Evolutionary conservation across 2,329 filamentous ascomycete genomes (phyloP), one percentile per base, ranked within the genome.

Genomic region (Fusarium sp.): DNA sequence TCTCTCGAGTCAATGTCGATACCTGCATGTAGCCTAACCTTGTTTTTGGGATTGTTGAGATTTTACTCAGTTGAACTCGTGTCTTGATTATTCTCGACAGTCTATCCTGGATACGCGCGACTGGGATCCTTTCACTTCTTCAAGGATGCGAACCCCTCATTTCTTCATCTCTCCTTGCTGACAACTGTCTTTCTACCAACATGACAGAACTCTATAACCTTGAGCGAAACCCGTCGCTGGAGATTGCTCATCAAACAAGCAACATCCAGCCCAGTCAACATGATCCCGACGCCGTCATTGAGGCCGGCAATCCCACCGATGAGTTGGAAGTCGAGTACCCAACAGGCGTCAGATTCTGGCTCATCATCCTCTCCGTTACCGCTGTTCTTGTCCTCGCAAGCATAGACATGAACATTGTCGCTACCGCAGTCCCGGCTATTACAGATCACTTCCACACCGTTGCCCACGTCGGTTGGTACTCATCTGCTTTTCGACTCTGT

Each of bases 401-500:
- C 7, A 47, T 73, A 18, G 71, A 73, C 21, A 71, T 70, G 61
- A 72, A 72, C 21, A 72, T 74, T 5, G 62, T 72, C 3, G 68
- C 62, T 1, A 71, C 70, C 2, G 72, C 68, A 23, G 53, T 72
- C n/a, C 70, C 78, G 66, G 15, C 63, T 37, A 46, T 75, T 71
- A 73, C 68, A 2, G 67, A 75, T 5, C 55, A 74, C 18, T 74
- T 74, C 6, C 71, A 73, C 8, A 71, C 66, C 0, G 55, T 73
- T 10, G 57, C 60, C 7, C 65, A 74, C 23, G 23, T 73, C 0
- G 70, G 71, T 3, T 74, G 72, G 72, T 74, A 75, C 45, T 62
- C 67, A 6, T 69, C 70, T 1, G 61, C 65, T 5, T 81, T 77
- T 27, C 74, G 71, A 23, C 79, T 81, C 56, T 83, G 73, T 4